A percentile compares a stretch with the other conserved stretches of the same genome.
Conservation (phyloP, 805 yeast genomes). For the Metschnikowia gelsemii region DNA sequence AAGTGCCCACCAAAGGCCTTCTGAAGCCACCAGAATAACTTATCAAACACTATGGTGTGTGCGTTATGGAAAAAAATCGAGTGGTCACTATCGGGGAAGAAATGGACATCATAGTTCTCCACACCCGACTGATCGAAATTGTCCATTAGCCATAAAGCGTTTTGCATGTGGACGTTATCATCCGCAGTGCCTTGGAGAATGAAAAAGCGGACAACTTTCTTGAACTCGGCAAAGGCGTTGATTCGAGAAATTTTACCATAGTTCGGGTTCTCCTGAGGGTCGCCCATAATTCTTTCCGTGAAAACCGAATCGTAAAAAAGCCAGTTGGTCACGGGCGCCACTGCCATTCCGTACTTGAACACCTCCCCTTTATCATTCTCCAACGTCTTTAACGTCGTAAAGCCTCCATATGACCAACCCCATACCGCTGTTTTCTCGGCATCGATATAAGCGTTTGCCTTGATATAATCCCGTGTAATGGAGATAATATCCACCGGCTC, state of each 20-base stretch:
- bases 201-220: conserved; percentile 53
- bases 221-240: conserved; percentile 42
- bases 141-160: conserved; percentile 62
- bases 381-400: conserved; percentile 67
- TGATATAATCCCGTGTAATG: conserved; percentile 51
- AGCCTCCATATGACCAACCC: conserved; percentile 93
- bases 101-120: conserved; percentile 80
- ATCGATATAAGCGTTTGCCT: conserved; percentile 49
- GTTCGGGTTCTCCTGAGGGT: conserved; percentile 47
- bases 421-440: conserved; percentile 60
- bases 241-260: conserved; percentile 48
- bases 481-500: conserved; percentile 69
- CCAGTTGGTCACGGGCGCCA: conserved; percentile 87
- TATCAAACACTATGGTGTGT: conserved; percentile 65
- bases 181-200: conserved; percentile 84
- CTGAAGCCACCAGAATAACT: conserved; percentile 65
- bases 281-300: conserved; percentile 73
- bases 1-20: conserved; percentile 37
- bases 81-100: conserved; percentile 94
- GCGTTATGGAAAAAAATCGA: conserved; percentile 80
- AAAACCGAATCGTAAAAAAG: conserved; percentile 70
- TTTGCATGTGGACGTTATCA: conserved; percentile 80
- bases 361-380: conserved; percentile 62
- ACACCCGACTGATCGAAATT: conserved; percentile 50
- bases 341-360: conserved; percentile 75